phyloP scores from a whole-genome alignment of 2,329 filamentous ascomycete genomes.

The Botryotinia narcissicola region DNA sequence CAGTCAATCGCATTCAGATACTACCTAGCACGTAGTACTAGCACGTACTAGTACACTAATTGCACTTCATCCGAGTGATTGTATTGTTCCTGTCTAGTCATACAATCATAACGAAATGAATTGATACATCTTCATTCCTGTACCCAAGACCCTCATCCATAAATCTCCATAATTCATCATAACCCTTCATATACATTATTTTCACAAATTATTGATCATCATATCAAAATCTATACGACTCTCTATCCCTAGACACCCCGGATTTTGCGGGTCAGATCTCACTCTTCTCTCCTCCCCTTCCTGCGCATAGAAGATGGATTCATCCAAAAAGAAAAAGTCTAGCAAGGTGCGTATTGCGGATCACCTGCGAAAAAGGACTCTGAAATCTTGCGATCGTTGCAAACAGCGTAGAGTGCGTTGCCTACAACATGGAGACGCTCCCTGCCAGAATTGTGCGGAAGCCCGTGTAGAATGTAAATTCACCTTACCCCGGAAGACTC shows the following conservation, averaged over 20 bases:
- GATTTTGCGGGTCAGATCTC: not conserved
- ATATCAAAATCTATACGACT: not conserved
- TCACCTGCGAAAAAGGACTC: conserved; percentile 39
- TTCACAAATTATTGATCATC: not conserved
- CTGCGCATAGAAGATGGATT: conserved; percentile 20
- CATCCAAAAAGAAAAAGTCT: conserved; percentile 28
- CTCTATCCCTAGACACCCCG: not conserved
- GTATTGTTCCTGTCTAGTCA: not conserved
- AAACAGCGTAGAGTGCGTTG: conserved; percentile 42
- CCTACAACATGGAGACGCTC: conserved; percentile 34
- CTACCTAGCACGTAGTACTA: not conserved
- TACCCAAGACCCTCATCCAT: not conserved
- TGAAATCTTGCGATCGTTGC: conserved; percentile 42
- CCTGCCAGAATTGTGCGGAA: conserved; percentile 43
- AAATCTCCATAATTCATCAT: not conserved
- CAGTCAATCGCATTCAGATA: not conserved
- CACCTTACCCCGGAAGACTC: conserved; percentile 45
- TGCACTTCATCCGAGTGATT: not conserved
- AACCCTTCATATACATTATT: not conserved
- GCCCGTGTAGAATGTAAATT: conserved; percentile 43
- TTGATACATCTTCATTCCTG: not conserved
- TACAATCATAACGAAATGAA: not conserved
- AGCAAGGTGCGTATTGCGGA: conserved; percentile 40
- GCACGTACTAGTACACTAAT: not conserved
- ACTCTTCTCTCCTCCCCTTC: not conserved